Evolutionary conservation across 2,329 filamentous ascomycete species (phyloP).

Genomic region (Juglanconis sp.): DNA sequence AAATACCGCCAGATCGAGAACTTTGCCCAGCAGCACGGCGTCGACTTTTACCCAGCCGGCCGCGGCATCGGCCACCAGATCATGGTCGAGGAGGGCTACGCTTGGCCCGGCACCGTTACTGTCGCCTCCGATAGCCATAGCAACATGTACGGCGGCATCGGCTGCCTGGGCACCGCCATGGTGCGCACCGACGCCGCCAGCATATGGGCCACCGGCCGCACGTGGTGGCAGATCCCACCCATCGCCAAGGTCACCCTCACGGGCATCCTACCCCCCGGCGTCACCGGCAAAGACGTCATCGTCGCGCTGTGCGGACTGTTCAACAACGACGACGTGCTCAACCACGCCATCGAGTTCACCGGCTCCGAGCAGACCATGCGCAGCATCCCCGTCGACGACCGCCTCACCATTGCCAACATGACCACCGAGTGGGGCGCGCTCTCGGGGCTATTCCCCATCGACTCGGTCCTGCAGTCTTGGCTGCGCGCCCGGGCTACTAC

Average conservation of each 20-base stretch:
- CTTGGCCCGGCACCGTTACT: constrained; percentile 78
- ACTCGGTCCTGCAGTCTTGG: constrained; percentile 29
- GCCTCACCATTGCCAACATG: constrained; percentile 78
- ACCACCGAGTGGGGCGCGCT: constrained; percentile 68
- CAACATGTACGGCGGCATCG: constrained; percentile 81
- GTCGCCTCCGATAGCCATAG: constrained; percentile 78
- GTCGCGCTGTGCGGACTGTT: constrained; percentile 84
- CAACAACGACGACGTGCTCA: constrained; percentile 82
- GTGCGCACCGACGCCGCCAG: constrained; percentile 84
- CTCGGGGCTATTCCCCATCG: constrained; percentile 5
- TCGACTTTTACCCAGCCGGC: constrained; percentile 75
- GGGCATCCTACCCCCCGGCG: constrained; percentile 71
- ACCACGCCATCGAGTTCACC: constrained; percentile 85
- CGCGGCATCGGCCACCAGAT: constrained; percentile 87
- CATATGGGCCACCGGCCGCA: constrained; percentile 79
- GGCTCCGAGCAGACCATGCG: constrained; percentile 74
- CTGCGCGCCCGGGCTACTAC: constrained; percentile 75
- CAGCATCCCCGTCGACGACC: constrained; percentile 68
- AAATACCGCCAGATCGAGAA: constrained; percentile 81
- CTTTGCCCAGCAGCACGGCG: constrained; percentile 75
- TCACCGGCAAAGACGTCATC: constrained; percentile 93
- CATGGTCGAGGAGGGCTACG: constrained; percentile 75
- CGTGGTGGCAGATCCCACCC: constrained; percentile 87
- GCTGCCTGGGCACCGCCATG: constrained; percentile 73
- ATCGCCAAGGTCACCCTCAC: constrained; percentile 77